phyloP scores from a whole-genome alignment of 192 early-diverging fungal species.

The Entomortierella lignicola region DNA sequence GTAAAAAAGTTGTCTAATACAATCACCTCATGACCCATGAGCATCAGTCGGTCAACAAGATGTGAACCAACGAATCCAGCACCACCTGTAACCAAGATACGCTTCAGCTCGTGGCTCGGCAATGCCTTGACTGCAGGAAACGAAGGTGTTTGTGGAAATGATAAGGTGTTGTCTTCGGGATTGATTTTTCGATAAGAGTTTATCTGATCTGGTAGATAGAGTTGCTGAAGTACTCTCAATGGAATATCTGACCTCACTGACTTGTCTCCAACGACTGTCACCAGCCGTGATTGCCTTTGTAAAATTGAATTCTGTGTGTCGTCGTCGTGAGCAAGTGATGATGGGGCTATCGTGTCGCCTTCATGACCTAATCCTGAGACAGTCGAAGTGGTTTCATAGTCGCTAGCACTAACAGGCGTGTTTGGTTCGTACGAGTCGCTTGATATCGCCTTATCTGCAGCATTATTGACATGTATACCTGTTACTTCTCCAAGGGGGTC shows the following conservation, averaged over 20 bases:
- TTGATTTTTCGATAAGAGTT: slow-evolving; percentile 34
- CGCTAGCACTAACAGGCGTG: slow-evolving; percentile 9
- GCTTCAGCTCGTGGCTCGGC: slow-evolving; percentile 63
- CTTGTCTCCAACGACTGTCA: slow-evolving; percentile 38
- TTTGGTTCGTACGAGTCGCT: neutral
- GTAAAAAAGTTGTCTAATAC: slow-evolving; percentile 88
- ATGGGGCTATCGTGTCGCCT: neutral
- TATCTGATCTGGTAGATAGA: slow-evolving; percentile 32
- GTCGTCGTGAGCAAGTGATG: neutral
- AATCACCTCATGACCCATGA: slow-evolving; percentile 86
- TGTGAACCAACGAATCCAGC: slow-evolving; percentile 92
- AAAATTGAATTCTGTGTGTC: neutral
- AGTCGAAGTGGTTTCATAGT: neutral
- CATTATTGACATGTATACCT: too few species aligned
- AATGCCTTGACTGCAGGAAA: slow-evolving; percentile 73
- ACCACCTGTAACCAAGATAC: slow-evolving; percentile 86
- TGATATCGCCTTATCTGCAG: neutral
- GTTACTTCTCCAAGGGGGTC: neutral
- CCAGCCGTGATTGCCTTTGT: slow-evolving; percentile 2
- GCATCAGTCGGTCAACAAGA: slow-evolving; percentile 82
- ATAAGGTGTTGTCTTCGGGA: slow-evolving; percentile 50
- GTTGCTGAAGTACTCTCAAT: slow-evolving; percentile 31
- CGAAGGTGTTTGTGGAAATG: slow-evolving; percentile 52
- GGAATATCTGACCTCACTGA: slow-evolving; percentile 44
- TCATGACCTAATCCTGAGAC: slow-evolving; percentile 1